Percentiles rank a stretch among this genome's conserved stretches.
Conservation (phyloP, 805 yeast species). For the Komagataella mondaviorum region DNA sequence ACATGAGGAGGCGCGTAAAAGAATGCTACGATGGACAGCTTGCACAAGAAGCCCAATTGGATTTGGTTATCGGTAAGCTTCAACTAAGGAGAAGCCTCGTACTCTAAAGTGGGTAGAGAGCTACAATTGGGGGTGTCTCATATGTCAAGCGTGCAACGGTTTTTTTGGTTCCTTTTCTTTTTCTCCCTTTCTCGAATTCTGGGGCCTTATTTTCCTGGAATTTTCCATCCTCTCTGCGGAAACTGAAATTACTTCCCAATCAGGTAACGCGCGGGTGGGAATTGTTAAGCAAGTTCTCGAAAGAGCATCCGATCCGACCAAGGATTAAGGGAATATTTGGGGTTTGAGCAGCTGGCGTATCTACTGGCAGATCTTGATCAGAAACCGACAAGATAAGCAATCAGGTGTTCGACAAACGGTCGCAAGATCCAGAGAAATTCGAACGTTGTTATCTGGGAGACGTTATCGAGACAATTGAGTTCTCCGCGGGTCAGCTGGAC, state of each 20-base stretch:
- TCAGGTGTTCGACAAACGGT: neutral
- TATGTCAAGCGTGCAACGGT: neutral
- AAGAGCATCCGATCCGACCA: neutral
- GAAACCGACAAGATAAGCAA: neutral
- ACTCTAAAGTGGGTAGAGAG: no score
- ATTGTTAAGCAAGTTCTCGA: neutral
- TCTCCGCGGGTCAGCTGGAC: neutral
- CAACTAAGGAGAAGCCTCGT: no score
- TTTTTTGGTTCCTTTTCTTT: neutral
- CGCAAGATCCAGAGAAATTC: neutral
- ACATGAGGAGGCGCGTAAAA: neutral
- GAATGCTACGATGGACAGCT: no score
- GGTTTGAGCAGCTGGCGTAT: neutral
- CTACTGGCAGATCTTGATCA: neutral
- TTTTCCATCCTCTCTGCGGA: neutral
- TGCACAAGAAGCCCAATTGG: no score
- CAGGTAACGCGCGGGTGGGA: neutral
- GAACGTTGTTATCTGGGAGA: neutral
- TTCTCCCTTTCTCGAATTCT: neutral
- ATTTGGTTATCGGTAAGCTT: no score
- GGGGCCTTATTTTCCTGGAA: neutral
- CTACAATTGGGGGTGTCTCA: neutral
- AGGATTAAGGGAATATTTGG: neutral
- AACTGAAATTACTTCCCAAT: neutral
- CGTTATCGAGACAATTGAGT: no score